Evolutionary conservation across 192 early-diverging fungal genomes (phyloP).

Genomic region (Irineochytrium annulatum): DNA sequence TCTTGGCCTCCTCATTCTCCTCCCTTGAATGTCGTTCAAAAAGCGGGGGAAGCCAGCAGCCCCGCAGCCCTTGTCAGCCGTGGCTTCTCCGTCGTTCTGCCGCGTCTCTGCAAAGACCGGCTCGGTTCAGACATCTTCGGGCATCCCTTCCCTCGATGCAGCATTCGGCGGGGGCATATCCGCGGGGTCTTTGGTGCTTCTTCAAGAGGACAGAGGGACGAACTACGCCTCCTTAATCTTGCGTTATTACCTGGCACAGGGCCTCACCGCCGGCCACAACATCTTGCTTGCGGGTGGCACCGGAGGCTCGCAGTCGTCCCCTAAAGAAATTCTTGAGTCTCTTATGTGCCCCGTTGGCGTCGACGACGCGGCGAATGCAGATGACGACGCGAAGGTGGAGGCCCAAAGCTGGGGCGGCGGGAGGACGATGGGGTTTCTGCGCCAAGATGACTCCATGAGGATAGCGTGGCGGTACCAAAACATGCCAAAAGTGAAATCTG

Average conservation of each 20-base stretch:
- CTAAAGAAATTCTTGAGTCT: slow-evolving; percentile 54
- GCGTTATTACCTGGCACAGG: slow-evolving; percentile 85
- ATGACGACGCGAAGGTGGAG: slow-evolving; percentile 28
- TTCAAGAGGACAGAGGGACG: slow-evolving; percentile 78
- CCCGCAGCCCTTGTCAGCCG: too few species aligned
- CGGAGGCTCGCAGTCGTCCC: slow-evolving; percentile 51
- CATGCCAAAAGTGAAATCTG: slow-evolving; percentile 61
- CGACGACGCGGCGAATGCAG: slow-evolving; percentile 42
- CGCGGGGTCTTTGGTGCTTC: slow-evolving; percentile 70
- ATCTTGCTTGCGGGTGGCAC: slow-evolving; percentile 52
- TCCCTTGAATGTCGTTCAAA: too few species aligned
- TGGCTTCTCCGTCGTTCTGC: slow-evolving; percentile 68
- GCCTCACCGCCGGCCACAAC: slow-evolving; percentile 69
- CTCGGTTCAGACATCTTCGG: slow-evolving; percentile 74
- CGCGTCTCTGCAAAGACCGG: slow-evolving; percentile 74
- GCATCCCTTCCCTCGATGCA: slow-evolving; percentile 82
- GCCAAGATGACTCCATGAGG: slow-evolving; percentile 63
- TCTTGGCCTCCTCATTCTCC: too few species aligned
- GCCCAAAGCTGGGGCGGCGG: background rate
- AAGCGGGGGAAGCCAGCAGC: too few species aligned
- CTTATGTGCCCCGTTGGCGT: slow-evolving; percentile 61
- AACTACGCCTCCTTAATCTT: slow-evolving; percentile 74
- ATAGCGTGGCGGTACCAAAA: slow-evolving; percentile 96
- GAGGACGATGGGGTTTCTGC: slow-evolving; percentile 23
- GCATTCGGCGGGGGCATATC: slow-evolving; percentile 70